phyloP scores from a whole-genome alignment of 2,329 filamentous ascomycete genomes.

The Ophiostoma ips region DNA sequence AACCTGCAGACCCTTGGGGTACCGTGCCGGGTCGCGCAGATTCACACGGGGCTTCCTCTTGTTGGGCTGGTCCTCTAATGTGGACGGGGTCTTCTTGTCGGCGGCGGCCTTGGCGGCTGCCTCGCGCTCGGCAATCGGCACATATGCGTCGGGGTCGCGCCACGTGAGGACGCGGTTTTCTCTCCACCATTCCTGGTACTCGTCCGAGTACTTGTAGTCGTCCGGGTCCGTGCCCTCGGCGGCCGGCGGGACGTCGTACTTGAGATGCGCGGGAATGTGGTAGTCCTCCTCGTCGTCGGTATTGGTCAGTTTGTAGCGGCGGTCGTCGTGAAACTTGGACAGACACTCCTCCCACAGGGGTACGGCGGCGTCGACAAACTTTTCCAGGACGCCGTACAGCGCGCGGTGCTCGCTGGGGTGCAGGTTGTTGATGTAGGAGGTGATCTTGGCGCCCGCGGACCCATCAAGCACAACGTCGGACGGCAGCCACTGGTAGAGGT shows the following conservation, averaged over 20 bases:
- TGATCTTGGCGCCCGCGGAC: conserved; percentile 21
- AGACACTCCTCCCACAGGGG: conserved; percentile 26
- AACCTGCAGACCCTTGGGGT: conserved; percentile 34
- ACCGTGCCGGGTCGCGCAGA: not conserved
- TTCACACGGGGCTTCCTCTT: not conserved
- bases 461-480: conserved; percentile 22
- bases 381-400: conserved; percentile 24
- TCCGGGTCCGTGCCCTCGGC: conserved; percentile 3
- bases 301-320: not conserved
- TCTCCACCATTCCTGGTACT: conserved; percentile 5
- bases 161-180: conserved; percentile 6
- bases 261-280: conserved; percentile 6
- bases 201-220: not conserved
- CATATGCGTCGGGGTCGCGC: conserved; percentile 7
- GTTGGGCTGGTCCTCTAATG: not conserved
- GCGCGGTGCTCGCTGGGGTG: conserved; percentile 22
- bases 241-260: not conserved
- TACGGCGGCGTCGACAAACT: conserved; percentile 23
- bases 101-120: not conserved
- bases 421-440: conserved; percentile 33
- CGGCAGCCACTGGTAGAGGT: conserved; percentile 23
- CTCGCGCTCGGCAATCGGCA: conserved; percentile 2
- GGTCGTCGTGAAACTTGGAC: conserved; percentile 3
- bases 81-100: not conserved
- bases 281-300: conserved; percentile 11